These are phyloP conservation scores for Fusarium continuum DNA, from an alignment of 2,329 filamentous ascomycete genomes.

Conservation along the genomic window DNA sequence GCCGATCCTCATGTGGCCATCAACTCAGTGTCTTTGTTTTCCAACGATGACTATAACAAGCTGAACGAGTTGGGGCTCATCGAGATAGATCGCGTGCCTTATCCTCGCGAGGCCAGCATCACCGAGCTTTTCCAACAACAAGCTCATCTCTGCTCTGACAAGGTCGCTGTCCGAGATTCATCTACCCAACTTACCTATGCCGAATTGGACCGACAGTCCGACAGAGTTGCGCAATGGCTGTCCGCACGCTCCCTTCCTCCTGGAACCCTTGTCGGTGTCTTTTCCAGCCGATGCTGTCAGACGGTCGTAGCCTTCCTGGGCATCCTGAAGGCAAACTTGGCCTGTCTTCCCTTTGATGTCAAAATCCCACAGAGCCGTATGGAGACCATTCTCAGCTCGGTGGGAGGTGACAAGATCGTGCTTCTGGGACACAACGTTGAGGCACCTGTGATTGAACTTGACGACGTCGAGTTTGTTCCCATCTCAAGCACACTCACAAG, in stretches of 20 bases:
- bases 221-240: background rate
- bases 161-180: background rate
- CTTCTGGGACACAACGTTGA: background rate
- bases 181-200: constrained; percentile 35
- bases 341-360: constrained; percentile 38
- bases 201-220: constrained; percentile 30
- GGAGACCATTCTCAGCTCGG: constrained; percentile 27
- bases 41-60: too few relatives aligned
- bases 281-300: background rate
- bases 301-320: background rate
- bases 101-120: background rate
- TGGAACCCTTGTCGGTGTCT: background rate
- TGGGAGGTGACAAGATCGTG: too few relatives aligned
- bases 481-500: too few relatives aligned
- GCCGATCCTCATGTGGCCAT: too few relatives aligned
- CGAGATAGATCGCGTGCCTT: too few relatives aligned
- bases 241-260: background rate
- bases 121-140: background rate
- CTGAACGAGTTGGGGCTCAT: too few relatives aligned
- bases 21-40: too few relatives aligned
- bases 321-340: constrained; percentile 16
- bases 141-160: background rate
- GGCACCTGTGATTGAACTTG: too few relatives aligned
- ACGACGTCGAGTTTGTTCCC: too few relatives aligned
- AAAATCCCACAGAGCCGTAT: constrained; percentile 25